Evolutionary conservation across 495 filamentous ascomycete species (phyloP), one percentile per base, ranked within the genome.

Genomic region (Aspergillus taichungensis): DNA sequence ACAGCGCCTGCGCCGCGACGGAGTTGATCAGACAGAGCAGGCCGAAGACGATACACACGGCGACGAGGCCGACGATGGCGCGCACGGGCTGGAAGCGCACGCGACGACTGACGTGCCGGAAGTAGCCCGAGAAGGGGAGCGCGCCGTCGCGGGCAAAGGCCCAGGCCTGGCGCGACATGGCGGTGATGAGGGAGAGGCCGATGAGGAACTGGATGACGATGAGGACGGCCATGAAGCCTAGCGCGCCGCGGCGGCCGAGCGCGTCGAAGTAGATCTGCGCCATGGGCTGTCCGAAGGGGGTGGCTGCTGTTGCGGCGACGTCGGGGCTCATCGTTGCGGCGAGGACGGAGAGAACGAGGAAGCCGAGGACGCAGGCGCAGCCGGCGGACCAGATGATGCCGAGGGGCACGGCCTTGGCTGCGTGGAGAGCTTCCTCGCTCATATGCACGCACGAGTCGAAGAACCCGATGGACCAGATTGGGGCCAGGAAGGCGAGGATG

Each of bases 381-480:
- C 62, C 68, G 6, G 61, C 41, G 0, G 66, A 69, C 34, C 57
- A 55, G 11, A 82, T 57, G 29, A 80, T 81, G 6, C 78, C 78
- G 45, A 75, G 64, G 0, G 80, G 78, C n/a, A 82, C 77, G 7
- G 78, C 76, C 37, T 66, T 73, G 0, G 75, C 69, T 0, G 78
- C 78, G 52, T 82, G 78, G 10, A 72, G 52, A 0, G 77, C 77
- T 50, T 84, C 80, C 56, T 83, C 80, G 24, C 64, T 70, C 67
- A 80, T 80, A 52, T 80, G 77, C 7, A 75, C 67, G 38, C 71
- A 74, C 9, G 59, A 63, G 42, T 73, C 67, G 30, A 74, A 69
- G 14, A 58, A 72, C 0, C 78, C 78, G 43, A 83, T 80, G 0
- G 77, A 78, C 77, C 79, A 84, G 46, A 83, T 81, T 0, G 80